Base-by-base conservation (phyloP, 2,329 filamentous ascomycete genomes). In the Trichoderma citrinoviride region DNA sequence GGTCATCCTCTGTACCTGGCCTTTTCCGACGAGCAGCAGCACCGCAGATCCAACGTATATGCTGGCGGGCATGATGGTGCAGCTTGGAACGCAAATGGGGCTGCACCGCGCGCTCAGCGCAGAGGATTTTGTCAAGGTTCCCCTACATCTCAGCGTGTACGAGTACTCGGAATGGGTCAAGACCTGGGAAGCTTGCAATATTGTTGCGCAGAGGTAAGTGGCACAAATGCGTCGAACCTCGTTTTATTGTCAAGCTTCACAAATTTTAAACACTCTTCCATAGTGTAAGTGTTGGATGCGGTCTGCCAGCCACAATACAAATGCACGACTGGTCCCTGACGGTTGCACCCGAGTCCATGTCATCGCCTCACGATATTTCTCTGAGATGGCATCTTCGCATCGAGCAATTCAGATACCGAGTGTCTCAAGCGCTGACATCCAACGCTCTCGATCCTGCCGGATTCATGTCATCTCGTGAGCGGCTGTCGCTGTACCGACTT, bases 281-380 rank as follows among this genome's bases (percentile, higher is more conserved):
- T 17, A 61, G 58, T 15, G 58, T 61, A 17, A 61, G 58, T 37
- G 58, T 61, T 15, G 58, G 58, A 23, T 61, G 58, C 15, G 58
- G 58, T 8, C 58, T 61, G 19, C 58, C 58, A 17, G 58, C 58
- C 25, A 61, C 58, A 1, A 53, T 61, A n/a, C 58, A 61, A n/a
- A 61, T 61, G 58, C 58, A 61, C 25, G 58, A 61, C 4, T 61
- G 58, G 58, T 61, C 58, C n/a, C 58, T 61, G 47, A 61, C 58
- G 3, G 12, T 61, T 44, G 47, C 58, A 3, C 58, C 58, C 23
- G 58, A 61, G n/a, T 61, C 47, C 8, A 61, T 50, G 21, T 33
- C 49, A 8, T 61, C 58, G 12, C 23, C 37, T 53, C 58, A 61
- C 7, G 58, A 61, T 25, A 44, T 61, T 29, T 37, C 58, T 33